phyloP scores from a whole-genome alignment of 73 alveolate species.

The Symbiodinium pilosum region DNA sequence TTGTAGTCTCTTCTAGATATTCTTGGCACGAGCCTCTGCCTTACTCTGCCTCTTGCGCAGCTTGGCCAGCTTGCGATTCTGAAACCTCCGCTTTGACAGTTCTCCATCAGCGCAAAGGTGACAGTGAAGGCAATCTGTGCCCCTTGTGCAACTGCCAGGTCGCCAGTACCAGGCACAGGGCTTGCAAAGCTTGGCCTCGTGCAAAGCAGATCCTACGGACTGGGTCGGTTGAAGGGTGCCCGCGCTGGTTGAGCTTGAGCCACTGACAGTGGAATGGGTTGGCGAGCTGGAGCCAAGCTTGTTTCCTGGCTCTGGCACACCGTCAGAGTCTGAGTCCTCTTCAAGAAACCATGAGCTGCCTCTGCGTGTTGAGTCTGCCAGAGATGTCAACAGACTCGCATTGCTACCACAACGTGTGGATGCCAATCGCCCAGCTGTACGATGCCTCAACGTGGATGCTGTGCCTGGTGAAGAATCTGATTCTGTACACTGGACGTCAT shows the following conservation, averaged over 20 bases:
- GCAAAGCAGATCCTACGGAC: slow-evolving; percentile 57
- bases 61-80: slow-evolving; percentile 81
- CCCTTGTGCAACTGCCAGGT: slow-evolving; percentile 70
- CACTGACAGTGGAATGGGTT: not conserved
- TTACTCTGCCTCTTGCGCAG: not conserved
- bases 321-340: not conserved
- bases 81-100: slow-evolving; percentile 35
- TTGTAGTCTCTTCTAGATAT: too few relatives aligned
- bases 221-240: not conserved
- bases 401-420: not conserved
- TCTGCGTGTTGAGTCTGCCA: not conserved
- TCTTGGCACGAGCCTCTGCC: not conserved
- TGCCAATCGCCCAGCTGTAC: not conserved
- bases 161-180: slow-evolving; percentile 94
- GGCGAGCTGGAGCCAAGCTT: too few relatives aligned
- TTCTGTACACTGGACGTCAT: not conserved
- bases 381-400: not conserved
- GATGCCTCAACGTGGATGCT: not conserved
- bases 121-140: slow-evolving; percentile 39
- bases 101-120: slow-evolving; percentile 65
- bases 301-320: not conserved
- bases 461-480: not conserved
- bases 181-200: slow-evolving; percentile 33
- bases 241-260: not conserved
- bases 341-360: slow-evolving; percentile 11